phyloP scores from a whole-genome alignment of 495 filamentous ascomycete species.

The Entonaema liquescens region DNA sequence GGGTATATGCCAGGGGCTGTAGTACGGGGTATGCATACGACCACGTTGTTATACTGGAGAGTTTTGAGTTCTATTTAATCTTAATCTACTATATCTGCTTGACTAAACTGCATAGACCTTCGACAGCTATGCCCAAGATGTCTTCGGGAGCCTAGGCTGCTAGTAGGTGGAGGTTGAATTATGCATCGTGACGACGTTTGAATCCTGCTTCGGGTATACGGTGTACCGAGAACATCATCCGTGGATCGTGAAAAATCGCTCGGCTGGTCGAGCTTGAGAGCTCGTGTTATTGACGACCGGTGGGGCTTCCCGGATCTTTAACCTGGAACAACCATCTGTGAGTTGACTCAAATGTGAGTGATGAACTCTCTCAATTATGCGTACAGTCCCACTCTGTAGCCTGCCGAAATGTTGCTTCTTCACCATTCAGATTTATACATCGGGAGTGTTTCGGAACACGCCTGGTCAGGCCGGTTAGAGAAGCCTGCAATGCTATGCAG shows the following conservation, averaged over 20 bases:
- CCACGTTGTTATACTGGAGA: conserved; percentile 6
- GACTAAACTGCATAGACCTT: background rate
- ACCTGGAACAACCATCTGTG: conserved; percentile 5
- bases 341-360: conserved; percentile 5
- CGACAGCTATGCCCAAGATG: background rate
- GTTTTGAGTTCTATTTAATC: background rate
- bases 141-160: background rate
- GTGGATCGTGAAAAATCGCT: conserved; percentile 11
- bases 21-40: conserved; percentile 26
- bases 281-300: conserved; percentile 2
- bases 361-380: conserved; percentile 15
- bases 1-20: conserved; percentile 8
- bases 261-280: conserved; percentile 12
- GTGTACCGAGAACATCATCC: background rate
- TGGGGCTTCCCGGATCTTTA: conserved; percentile 15
- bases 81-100: background rate
- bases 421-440: conserved; percentile 5
- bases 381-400: conserved; percentile 18
- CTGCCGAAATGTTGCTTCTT: conserved; percentile 8
- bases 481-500: conserved; percentile 32
- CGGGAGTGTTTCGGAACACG: conserved; percentile 17
- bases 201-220: background rate
- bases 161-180: background rate
- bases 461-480: conserved; percentile 8
- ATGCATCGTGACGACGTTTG: conserved; percentile 14